Conservation (phyloP, 257 asterid genomes). For the Capsicum rhomboideum region DNA sequence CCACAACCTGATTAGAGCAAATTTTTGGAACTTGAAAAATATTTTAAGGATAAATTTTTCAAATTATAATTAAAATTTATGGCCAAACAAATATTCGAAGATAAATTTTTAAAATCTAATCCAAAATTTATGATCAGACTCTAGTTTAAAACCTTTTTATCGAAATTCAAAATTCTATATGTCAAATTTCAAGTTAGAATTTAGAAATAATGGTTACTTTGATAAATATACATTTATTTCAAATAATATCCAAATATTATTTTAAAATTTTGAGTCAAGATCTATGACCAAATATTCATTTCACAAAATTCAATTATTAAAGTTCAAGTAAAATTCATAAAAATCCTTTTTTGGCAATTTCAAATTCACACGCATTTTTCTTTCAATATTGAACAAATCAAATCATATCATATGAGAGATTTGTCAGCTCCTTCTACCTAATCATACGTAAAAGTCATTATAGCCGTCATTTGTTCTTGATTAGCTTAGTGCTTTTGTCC, state of each 20-base stretch:
- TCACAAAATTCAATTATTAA: not conserved
- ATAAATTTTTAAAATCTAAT: too few species aligned
- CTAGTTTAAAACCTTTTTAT: too few species aligned
- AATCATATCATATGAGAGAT: not conserved
- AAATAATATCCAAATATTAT: not conserved
- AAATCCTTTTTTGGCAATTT: not conserved
- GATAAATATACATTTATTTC: not conserved
- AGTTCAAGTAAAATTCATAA: not conserved
- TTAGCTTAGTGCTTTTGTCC: not conserved
- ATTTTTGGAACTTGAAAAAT: too few species aligned
- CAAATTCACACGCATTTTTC: not conserved
- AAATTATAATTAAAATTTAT: too few species aligned
- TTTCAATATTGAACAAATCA: not conserved
- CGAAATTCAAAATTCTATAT: too few species aligned
- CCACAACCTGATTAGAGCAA: too few species aligned
- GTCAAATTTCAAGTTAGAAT: too few species aligned
- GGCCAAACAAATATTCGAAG: too few species aligned
- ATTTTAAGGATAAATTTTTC: too few species aligned
- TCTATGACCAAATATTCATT: not conserved
- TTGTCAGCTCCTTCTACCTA: not conserved
- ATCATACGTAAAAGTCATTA: not conserved
- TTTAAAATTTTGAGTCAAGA: not conserved
- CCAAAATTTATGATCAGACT: too few species aligned
- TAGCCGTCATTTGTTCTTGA: not conserved
- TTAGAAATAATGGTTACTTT: not conserved